Evolutionary conservation across 2,329 filamentous ascomycete species (phyloP), one percentile per base, ranked within the genome.

Genomic region (Fusarium circinatum): DNA sequence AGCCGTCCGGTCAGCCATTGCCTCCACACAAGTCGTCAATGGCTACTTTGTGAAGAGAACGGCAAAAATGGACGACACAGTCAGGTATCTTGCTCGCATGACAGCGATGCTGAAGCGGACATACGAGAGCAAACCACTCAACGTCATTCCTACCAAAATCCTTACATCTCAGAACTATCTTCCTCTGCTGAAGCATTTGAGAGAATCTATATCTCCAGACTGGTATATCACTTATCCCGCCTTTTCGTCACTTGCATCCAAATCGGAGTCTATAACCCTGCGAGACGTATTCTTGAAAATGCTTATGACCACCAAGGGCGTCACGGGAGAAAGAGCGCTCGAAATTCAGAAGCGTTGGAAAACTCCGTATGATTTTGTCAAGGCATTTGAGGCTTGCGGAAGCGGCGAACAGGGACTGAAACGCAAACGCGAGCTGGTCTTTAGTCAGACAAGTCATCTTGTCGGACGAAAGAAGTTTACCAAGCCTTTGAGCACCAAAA

Each of bases 31-130:
- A 78, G 92, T 95, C 28, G 91, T 95, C 60, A 91, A 94, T 78
- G 92, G 91, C 45, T 95, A 91, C 79, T 95, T 95, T 76, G 86
- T 96, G 62, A 95, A 95, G 82, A 88, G 89, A 78, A 96, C 93
- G 4, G 85, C 87, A 56, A 93, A 91, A 75, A 88, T 96, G 80
- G 93, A 95, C 75, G 93, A 96, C 66, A 93, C 92, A 0, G 93
- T 96, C 73, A 87, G 87, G 47, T 96, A 96, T 79, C 85, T 96
- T 8, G 89, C 91, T 3, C 86, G 89, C 11, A 91, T 96, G 89
- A 96, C 93, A 0, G 84, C 84, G 48, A 85, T 93, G 72, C 84
- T 96, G 12, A 90, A 91, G 77, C 86, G 85, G 44, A 86, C 89
- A 69, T 95, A 95, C 76, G 89, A 91, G 78, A 79, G 75, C 39